Percentiles rank a stretch among this genome's conserved stretches.
Evolutionary conservation across 2,329 filamentous ascomycete species (phyloP).

Genomic region (Verticillium nonalfalfae): DNA sequence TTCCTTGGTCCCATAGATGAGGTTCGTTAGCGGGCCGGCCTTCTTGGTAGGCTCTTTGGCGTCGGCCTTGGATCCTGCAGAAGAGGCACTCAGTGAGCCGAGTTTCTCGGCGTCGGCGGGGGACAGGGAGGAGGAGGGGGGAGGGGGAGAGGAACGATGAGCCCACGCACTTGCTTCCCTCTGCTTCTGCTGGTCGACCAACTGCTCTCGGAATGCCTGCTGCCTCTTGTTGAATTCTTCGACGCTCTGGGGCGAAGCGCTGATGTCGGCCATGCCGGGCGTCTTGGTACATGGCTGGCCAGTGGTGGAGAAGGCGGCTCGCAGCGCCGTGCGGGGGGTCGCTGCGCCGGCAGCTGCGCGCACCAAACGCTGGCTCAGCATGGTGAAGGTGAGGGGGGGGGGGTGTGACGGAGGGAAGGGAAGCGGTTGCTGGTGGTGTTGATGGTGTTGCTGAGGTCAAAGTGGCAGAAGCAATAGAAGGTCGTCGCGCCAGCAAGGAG

Average conservation of each 20-base stretch:
- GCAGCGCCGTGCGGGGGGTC: constrained; percentile 40
- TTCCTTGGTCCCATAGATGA: constrained; percentile 97
- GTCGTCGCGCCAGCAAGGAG: neutral
- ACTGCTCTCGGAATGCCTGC: constrained; percentile 76
- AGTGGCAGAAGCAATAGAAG: neutral
- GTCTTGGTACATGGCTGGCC: constrained; percentile 36
- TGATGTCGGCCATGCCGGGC: constrained; percentile 82
- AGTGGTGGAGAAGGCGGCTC: constrained; percentile 51
- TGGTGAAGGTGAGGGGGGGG: constrained; percentile 26
- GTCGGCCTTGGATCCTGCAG: constrained; percentile 51
- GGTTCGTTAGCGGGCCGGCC: constrained; percentile 68
- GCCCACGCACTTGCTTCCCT: constrained; percentile 74
- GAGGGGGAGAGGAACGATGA: constrained; percentile 29
- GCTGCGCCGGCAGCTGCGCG: constrained; percentile 32
- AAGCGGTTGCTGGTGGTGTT: neutral
- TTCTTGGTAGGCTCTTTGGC: constrained; percentile 57
- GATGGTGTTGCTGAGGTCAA: constrained; percentile 2
- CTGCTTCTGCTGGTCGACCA: constrained; percentile 71
- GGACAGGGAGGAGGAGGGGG: constrained; percentile 33
- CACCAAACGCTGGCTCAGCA: constrained; percentile 46
- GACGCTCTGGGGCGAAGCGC: constrained; percentile 57
- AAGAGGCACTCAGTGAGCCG: constrained; percentile 52
- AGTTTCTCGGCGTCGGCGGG: constrained; percentile 33
- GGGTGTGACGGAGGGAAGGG: constrained; percentile 3
- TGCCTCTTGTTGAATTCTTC: constrained; percentile 77